phyloP scores from a whole-genome alignment of 805 yeast genomes.

The Nakazawaea anatomiae region DNA sequence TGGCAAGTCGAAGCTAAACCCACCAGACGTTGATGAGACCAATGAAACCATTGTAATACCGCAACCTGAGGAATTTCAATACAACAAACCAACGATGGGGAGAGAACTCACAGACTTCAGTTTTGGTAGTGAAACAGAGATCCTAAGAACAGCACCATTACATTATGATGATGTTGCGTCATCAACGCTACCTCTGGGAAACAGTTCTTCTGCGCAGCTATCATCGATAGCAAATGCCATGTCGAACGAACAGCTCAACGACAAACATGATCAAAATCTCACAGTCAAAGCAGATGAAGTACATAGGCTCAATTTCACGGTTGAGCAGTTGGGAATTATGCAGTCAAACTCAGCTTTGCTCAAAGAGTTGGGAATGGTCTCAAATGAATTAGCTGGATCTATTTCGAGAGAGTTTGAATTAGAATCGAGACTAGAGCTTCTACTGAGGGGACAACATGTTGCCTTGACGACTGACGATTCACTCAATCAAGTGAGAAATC shows the following conservation, averaged over 20 bases:
- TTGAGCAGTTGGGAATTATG: constrained; percentile 59
- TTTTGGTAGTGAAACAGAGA: constrained; percentile 9
- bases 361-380: constrained; percentile 60
- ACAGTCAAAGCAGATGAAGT: neutral
- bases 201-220: neutral
- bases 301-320: constrained; percentile 30
- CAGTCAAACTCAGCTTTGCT: constrained; percentile 53
- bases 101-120: constrained; percentile 8
- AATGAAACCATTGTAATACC: neutral
- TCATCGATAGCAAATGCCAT: no score
- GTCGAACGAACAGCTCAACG: no score
- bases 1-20: neutral
- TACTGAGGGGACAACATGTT: neutral
- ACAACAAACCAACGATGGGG: constrained; percentile 7
- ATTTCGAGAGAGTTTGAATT: constrained; percentile 62
- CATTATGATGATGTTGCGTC: constrained; percentile 1
- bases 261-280: no score
- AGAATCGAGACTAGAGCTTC: constrained; percentile 35
- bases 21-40: neutral
- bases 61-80: neutral
- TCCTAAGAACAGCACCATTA: constrained; percentile 6
- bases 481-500: constrained; percentile 28
- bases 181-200: neutral
- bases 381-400: constrained; percentile 67
- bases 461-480: neutral